Conservation (phyloP, 2,329 filamentous ascomycete genomes). For the Xylaria multiplex region DNA sequence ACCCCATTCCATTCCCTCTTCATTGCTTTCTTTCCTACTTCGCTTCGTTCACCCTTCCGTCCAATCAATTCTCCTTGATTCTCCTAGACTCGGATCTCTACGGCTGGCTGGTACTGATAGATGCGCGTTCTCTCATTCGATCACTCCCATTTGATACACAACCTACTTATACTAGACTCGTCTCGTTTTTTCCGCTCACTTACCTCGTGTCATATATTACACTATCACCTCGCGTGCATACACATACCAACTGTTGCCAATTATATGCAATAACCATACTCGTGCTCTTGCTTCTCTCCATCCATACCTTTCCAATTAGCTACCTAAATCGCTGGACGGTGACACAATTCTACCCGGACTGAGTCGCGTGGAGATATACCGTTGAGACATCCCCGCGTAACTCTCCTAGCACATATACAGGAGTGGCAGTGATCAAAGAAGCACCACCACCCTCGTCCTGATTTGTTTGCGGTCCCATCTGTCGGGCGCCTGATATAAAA, state of each 20-base stretch:
- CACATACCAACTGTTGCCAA: too few species aligned
- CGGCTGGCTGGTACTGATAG: conserved; percentile 28
- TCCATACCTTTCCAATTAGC: neutral
- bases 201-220: neutral
- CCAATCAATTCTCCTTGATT: conserved; percentile 10
- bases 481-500: conserved; percentile 15
- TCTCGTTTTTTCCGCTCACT: conserved; percentile 6
- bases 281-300: neutral
- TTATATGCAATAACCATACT: neutral
- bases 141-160: conserved; percentile 3
- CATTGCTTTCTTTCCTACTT: neutral
- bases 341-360: conserved; percentile 9
- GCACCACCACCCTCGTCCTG: conserved; percentile 13
- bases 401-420: conserved; percentile 14
- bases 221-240: neutral
- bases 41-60: conserved; percentile 1
- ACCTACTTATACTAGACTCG: neutral
- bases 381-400: conserved; percentile 23
- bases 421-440: conserved; percentile 17
- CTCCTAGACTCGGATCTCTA: conserved; percentile 4
- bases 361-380: conserved; percentile 18
- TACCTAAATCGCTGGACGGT: conserved; percentile 17
- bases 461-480: conserved; percentile 3
- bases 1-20: conserved; percentile 13
- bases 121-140: conserved; percentile 22